phyloP scores from a whole-genome alignment of 2,329 filamentous ascomycete species.

The Exophiala xenobiotica region DNA sequence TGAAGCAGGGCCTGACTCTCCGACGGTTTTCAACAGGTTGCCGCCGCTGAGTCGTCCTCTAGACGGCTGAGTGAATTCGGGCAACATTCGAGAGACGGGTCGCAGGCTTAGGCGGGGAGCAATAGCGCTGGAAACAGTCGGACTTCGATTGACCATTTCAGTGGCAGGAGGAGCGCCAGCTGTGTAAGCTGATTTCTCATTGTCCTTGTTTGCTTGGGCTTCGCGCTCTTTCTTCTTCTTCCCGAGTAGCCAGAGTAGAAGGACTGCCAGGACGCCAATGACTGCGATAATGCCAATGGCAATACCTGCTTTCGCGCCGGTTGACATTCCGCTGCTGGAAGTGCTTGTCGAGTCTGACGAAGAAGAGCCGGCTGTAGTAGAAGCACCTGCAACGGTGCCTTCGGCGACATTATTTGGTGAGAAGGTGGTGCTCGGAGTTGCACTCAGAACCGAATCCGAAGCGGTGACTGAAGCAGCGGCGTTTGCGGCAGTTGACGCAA shows the following conservation, averaged over 20 bases:
- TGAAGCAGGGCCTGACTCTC: conserved; percentile 22
- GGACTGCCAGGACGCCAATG: conserved; percentile 64
- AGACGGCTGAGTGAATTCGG: conserved; percentile 54
- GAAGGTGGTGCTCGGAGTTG: conserved; percentile 20
- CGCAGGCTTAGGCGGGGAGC: conserved; percentile 83
- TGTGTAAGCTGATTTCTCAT: conserved; percentile 60
- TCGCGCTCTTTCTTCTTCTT: conserved; percentile 65
- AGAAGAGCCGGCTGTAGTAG: conserved; percentile 21
- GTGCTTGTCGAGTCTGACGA: conserved; percentile 21
- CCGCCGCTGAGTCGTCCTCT: conserved; percentile 31
- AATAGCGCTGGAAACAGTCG: conserved; percentile 45
- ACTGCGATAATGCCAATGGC: conserved; percentile 76
- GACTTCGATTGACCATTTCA: conserved; percentile 34
- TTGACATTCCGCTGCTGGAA: conserved; percentile 41
- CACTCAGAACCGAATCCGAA: background rate
- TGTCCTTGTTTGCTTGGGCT: conserved; percentile 50
- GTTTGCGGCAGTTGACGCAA: conserved; percentile 20
- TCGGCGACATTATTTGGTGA: conserved; percentile 3
- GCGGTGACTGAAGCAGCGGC: background rate
- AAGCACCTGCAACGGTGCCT: conserved; percentile 18
- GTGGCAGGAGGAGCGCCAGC: conserved; percentile 36
- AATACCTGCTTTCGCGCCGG: conserved; percentile 71
- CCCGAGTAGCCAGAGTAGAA: conserved; percentile 70
- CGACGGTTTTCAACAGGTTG: conserved; percentile 30
- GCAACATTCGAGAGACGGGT: conserved; percentile 79